Conservation (phyloP, 495 filamentous ascomycete genomes). For the Geoglossum glabrum region DNA sequence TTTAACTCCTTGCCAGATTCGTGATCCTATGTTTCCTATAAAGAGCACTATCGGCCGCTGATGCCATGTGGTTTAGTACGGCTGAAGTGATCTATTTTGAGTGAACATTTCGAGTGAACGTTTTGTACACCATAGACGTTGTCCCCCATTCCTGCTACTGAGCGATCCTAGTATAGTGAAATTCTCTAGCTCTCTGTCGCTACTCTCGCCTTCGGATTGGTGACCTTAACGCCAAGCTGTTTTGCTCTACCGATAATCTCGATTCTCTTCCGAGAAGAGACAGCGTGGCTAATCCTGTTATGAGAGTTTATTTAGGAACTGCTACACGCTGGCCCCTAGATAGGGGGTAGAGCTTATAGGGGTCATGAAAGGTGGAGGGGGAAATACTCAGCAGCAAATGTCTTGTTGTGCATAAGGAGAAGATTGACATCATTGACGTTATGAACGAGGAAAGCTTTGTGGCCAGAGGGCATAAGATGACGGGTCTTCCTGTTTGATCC, state of each 20-base stretch:
- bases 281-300: constrained; percentile 76
- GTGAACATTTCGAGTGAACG: not conserved
- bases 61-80: not conserved
- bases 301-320: constrained; percentile 8
- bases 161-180: not conserved
- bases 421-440: constrained; percentile 90
- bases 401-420: constrained; percentile 98
- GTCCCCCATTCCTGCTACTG: not conserved
- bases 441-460: constrained; percentile 98
- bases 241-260: constrained; percentile 92
- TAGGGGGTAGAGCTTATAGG: not conserved
- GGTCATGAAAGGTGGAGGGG: constrained; percentile 6
- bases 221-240: constrained; percentile 96
- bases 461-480: constrained; percentile 96
- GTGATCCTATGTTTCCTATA: too few relatives aligned
- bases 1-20: too few relatives aligned
- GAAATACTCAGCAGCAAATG: constrained; percentile 89
- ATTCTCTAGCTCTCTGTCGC: constrained; percentile 74
- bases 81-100: not conserved
- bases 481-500: constrained; percentile 97
- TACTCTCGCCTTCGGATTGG: constrained; percentile 95
- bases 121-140: not conserved
- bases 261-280: constrained; percentile 95
- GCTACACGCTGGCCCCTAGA: not conserved
- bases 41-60: not conserved